These are phyloP conservation scores for Leptographium flavum DNA, from an alignment of 2,329 filamentous ascomycete species.

Conservation along the genomic window DNA sequence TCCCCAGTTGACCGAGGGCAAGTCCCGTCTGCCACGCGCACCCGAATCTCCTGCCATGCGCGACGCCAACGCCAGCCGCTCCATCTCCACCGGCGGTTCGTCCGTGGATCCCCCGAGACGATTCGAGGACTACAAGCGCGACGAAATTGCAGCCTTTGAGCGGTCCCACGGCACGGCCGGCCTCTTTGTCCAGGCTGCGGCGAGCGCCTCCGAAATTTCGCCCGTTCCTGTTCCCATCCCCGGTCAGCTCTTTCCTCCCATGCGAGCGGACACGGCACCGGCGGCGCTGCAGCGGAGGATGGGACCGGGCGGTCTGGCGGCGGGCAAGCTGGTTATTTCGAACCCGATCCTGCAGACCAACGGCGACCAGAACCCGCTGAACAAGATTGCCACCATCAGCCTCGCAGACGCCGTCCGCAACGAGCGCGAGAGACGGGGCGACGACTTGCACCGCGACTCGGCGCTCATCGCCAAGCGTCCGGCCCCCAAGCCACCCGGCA, in stretches of 20 bases:
- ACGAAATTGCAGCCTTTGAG: conserved; percentile 23
- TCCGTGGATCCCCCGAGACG: conserved; percentile 27
- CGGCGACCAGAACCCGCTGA: conserved; percentile 24
- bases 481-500: conserved; percentile 21
- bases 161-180: conserved; percentile 17
- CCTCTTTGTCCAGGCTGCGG: not conserved
- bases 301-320: not conserved
- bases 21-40: conserved; percentile 16
- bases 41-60: conserved; percentile 25
- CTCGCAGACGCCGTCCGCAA: conserved; percentile 31
- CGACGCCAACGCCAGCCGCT: conserved; percentile 21
- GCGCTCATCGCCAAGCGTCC: conserved; percentile 21
- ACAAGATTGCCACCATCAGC: conserved; percentile 33
- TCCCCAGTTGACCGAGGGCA: conserved; percentile 17
- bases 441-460: conserved; percentile 17
- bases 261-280: not conserved
- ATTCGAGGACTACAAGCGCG: conserved; percentile 33
- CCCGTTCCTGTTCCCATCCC: not conserved
- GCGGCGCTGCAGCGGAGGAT: not conserved
- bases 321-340: no score
- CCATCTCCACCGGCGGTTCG: conserved; percentile 27
- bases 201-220: not conserved
- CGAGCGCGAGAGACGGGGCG: conserved; percentile 29
- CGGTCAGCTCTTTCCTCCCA: not conserved
- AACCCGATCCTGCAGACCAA: conserved; percentile 29